Conservation (phyloP, 2,329 filamentous ascomycete species). For the Neofusicoccum cordaticola region DNA sequence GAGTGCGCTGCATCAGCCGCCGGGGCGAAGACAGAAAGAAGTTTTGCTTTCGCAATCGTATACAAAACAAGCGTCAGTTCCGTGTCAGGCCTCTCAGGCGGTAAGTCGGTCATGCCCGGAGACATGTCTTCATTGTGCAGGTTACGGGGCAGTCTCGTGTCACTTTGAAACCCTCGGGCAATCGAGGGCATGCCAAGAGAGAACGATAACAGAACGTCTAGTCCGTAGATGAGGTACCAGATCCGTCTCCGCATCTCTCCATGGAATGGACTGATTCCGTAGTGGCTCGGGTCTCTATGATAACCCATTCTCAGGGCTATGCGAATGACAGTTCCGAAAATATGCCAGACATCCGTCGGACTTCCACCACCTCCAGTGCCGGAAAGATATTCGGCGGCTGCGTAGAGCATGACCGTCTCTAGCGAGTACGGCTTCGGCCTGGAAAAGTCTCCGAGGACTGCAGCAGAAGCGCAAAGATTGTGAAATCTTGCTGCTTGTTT, state of each 20-base stretch:
- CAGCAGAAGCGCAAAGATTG: slow-evolving; percentile 28
- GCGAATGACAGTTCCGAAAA: slow-evolving; percentile 39
- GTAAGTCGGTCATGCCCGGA: slow-evolving; percentile 32
- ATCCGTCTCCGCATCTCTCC: slow-evolving; percentile 48
- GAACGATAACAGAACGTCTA: slow-evolving; percentile 48
- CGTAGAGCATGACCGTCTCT: slow-evolving; percentile 23
- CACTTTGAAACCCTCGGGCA: slow-evolving; percentile 41
- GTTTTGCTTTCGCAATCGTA: slow-evolving; percentile 13
- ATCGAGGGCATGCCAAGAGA: slow-evolving; percentile 51
- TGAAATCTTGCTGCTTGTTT: slow-evolving; percentile 28
- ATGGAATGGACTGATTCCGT: slow-evolving; percentile 41
- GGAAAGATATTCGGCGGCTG: slow-evolving; percentile 24
- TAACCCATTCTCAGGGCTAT: slow-evolving; percentile 45
- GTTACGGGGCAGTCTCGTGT: slow-evolving; percentile 45
- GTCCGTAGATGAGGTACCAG: slow-evolving; percentile 44
- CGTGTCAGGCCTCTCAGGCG: slow-evolving; percentile 22
- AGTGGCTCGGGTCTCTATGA: slow-evolving; percentile 46
- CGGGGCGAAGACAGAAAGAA: slow-evolving; percentile 16
- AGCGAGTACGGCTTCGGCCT: slow-evolving; percentile 28
- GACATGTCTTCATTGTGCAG: slow-evolving; percentile 46
- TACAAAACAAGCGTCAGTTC: slow-evolving; percentile 18
- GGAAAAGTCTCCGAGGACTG: slow-evolving; percentile 32
- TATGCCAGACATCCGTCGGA: slow-evolving; percentile 40
- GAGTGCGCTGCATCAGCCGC: slow-evolving; percentile 40
- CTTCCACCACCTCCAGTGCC: slow-evolving; percentile 29